Base-by-base conservation (phyloP, 2,329 filamentous ascomycete genomes). In the Fusarium metavorans region DNA sequence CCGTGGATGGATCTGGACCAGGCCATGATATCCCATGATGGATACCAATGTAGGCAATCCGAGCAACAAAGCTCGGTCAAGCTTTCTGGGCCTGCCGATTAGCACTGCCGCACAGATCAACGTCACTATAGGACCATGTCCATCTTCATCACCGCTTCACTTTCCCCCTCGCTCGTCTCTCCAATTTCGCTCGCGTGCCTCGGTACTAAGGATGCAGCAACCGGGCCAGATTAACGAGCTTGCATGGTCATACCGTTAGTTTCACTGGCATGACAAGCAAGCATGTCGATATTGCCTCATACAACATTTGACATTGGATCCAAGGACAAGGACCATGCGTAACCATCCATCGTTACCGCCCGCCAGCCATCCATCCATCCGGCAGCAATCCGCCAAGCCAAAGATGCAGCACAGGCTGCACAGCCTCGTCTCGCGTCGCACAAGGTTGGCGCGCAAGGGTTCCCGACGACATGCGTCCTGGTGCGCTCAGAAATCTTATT, bases 381-480 rank as follows among this genome's bases (percentile, higher is more conserved):
- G 64, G 34, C 54, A 50, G 23, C 45, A 64, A n/a, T 43, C 41
- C 41, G 50, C 52, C 66, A 67, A 48, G 52, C 34, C 50, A 23
- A 62, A 56, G 63, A 63, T 64, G 68, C 62, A 75, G 68, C 68
- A 74, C 58, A 72, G 68, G 65, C 72, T 74, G 68, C 72, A 74
- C 62, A 74, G 72, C 72, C 72, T 74, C 65, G 61, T 64, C 60
- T 63, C 61, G 35, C 39, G 62, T 65, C 18, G 34, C 59, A 45
- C 64, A 43, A 67, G 54, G 60, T 52, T 23, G 27, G 27, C 60
- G 23, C 60, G 60, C 41, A 35, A 58, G 50, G 48, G 57, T 45
- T 56, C 62, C 57, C 39, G 62, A 59, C 62, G 34, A 67, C 58
- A 63, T 71, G 57, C 63, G 20, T 45, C n/a, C 25, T 39, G 27